Evolutionary conservation across 495 filamentous ascomycete genomes (phyloP).

Genomic region (Choiromyces venosus): DNA sequence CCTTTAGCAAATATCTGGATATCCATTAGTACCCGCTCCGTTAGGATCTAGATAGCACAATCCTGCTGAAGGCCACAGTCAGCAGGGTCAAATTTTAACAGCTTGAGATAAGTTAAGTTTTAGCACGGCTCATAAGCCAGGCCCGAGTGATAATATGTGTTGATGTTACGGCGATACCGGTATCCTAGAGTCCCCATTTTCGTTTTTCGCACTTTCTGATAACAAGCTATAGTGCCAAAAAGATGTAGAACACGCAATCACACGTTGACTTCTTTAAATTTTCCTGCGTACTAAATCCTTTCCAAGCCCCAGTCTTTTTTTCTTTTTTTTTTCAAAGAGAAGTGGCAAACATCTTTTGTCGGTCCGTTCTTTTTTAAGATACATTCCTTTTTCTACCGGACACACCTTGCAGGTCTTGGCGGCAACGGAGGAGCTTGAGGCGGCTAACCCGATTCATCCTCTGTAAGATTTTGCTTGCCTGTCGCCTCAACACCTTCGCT

Average conservation of each 20-base stretch:
- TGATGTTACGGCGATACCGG: no score
- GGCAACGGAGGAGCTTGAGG: neutral
- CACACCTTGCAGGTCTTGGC: neutral
- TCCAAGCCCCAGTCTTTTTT: neutral
- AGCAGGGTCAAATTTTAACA: neutral
- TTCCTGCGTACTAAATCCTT: neutral
- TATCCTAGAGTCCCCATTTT: neutral
- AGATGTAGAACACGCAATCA: neutral
- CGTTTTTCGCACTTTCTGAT: neutral
- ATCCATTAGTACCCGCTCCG: neutral
- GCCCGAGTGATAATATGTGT: neutral
- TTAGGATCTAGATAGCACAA: neutral
- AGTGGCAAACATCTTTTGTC: neutral
- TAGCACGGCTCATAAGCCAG: neutral
- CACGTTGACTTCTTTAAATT: neutral
- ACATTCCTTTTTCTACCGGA: neutral
- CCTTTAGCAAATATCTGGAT: neutral
- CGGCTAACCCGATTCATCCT: slow-evolving; percentile 30
- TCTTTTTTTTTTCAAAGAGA: neutral
- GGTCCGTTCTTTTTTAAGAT: neutral
- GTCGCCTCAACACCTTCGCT: slow-evolving; percentile 16
- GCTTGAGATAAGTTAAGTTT: neutral
- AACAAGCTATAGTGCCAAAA: neutral
- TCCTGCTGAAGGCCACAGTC: neutral
- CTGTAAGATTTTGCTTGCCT: slow-evolving; percentile 18